Conservation (phyloP, 2,329 filamentous ascomycete species). For the Aspergillus pseudonomiae region DNA sequence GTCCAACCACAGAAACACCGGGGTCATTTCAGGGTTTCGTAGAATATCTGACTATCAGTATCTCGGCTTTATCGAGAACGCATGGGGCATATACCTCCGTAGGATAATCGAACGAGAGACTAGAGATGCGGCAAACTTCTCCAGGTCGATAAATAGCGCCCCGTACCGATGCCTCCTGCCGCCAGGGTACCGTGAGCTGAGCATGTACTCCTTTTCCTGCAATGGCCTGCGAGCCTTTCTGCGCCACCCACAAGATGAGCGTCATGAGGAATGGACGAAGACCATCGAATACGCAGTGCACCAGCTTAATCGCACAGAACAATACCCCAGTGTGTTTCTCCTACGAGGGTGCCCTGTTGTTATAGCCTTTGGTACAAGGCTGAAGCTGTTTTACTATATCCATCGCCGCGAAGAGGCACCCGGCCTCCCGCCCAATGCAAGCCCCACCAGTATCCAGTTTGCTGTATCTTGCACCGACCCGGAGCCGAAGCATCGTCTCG, state of each 20-base stretch:
- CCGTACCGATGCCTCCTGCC: slow-evolving; percentile 16
- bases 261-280: slow-evolving; percentile 16
- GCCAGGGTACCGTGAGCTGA: slow-evolving; percentile 16
- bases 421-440: neutral
- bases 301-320: slow-evolving; percentile 9
- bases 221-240: slow-evolving; percentile 15
- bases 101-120: neutral
- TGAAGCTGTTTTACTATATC: slow-evolving; percentile 23
- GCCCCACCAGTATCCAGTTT: slow-evolving; percentile 7
- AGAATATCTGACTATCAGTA: slow-evolving; percentile 13
- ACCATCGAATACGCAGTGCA: slow-evolving; percentile 11
- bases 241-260: slow-evolving; percentile 16
- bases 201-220: slow-evolving; percentile 7
- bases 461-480: slow-evolving; percentile 13
- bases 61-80: slow-evolving; percentile 14
- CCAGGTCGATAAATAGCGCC: neutral
- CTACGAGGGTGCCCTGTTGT: slow-evolving; percentile 13
- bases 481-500: slow-evolving; percentile 15
- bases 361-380: slow-evolving; percentile 17
- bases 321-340: neutral
- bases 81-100: slow-evolving; percentile 17
- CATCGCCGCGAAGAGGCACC: slow-evolving; percentile 1
- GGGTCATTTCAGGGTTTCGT: slow-evolving; percentile 6
- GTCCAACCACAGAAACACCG: neutral
- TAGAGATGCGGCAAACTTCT: neutral